A percentile compares a stretch with the other conserved stretches of the same genome.
phyloP scores from a whole-genome alignment of 371 early-diverging fungal species.

The Syncephalastrum contaminatum region DNA sequence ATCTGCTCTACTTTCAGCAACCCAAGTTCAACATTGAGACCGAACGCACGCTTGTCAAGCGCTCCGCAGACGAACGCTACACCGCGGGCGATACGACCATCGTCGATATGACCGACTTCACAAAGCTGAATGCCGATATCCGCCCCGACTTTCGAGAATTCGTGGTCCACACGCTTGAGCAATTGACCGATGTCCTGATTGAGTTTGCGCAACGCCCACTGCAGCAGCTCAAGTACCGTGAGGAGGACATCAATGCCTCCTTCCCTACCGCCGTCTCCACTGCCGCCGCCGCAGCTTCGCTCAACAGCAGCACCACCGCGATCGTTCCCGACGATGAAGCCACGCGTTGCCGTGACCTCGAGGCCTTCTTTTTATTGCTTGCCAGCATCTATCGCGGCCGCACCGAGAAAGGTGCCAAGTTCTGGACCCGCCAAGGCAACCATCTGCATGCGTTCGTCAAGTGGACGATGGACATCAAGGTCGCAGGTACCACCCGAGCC shows the following conservation, averaged over 20 bases:
- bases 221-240: conserved; percentile 66
- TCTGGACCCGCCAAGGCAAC: conserved; percentile 67
- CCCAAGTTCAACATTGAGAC: conserved; percentile 32
- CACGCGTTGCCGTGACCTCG: conserved; percentile 57
- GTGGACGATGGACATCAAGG: conserved; percentile 61
- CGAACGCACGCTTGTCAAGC: conserved; percentile 17
- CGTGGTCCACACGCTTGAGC: conserved; percentile 52
- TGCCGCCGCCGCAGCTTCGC: no score
- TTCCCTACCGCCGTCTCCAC: neutral
- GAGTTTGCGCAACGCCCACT: conserved; percentile 53
- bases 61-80: conserved; percentile 7
- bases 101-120: conserved; percentile 34
- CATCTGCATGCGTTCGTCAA: conserved; percentile 70
- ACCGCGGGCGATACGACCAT: neutral
- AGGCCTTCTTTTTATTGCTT: conserved; percentile 66
- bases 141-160: conserved; percentile 49
- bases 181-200: conserved; percentile 47
- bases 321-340: conserved; percentile 6
- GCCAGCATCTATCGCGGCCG: conserved; percentile 69
- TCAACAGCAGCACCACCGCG: conserved; percentile 17
- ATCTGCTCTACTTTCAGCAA: conserved; percentile 62
- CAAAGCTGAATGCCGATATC: conserved; percentile 36
- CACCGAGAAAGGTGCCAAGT: conserved; percentile 73
- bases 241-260: conserved; percentile 61
- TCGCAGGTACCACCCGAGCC: conserved; percentile 29